Base-by-base conservation (phyloP, 208 protist genomes). In the Trypanosoma platydactyli region DNA sequence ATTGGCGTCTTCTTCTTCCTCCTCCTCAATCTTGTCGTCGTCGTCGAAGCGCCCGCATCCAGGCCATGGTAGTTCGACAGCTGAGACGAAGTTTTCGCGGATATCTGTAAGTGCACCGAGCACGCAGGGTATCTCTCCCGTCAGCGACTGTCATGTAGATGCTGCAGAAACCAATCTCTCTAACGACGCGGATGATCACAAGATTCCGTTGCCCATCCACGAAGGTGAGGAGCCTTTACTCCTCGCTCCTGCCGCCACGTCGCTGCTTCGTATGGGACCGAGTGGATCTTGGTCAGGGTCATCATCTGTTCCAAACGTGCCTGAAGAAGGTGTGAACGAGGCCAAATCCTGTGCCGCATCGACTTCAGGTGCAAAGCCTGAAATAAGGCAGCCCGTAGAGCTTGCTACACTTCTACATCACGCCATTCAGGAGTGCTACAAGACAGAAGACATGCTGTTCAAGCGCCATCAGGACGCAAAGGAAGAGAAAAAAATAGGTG, bases 371-470 rank as follows among this genome's bases (percentile, higher is more conserved):
- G 38, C 35, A 35, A 18, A 11, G 25, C 42, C 6, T 33, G 18
- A 29, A 52, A 22, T 16, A 25, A 15, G 0, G 20, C 38, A 60
- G 11, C 12, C 27, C 18, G 42, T 12, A 24, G 62, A 63, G 40
- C 35, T 75, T 18, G 45, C 40, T 11, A 15, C 41, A 12, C 42
- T 80, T 38, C 52, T 80, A 16, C 65, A 64, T 40, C 29, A 48
- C 9, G 58, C 63, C 18, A 15, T 80, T 18, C 24, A 29, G 44
- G 22, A 40, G 24, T 80, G 75, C 41, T 73, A 80, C 51, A 50
- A 30, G 15, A 30, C 20, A 27, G 75, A 80, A 42, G 75, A 80
- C 42, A 61, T 45, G 25, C 6, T 58, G 30, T n/a, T 54, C 29
- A 6, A 49, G 38, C 20, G 40, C 3, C n/a, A 29, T 5, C 27